Conservation (phyloP, 2,329 filamentous ascomycete genomes). For the Kalmusia sp. region DNA sequence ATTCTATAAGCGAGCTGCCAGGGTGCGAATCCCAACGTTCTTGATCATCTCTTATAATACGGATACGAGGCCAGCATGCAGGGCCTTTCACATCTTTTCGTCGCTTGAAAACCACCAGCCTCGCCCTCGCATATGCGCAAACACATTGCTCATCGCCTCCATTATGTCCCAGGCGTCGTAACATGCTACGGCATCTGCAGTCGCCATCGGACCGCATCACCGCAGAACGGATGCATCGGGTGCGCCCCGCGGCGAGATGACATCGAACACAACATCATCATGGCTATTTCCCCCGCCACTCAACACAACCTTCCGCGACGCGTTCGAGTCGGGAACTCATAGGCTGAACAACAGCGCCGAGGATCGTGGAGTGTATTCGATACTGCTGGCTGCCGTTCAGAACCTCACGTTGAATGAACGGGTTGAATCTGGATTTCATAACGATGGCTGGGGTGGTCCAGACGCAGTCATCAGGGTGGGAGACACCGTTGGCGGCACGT, state of each 20-base stretch:
- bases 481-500: conserved; percentile 5
- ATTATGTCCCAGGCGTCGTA: not conserved
- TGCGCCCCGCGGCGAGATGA: not conserved
- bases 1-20: conserved; percentile 5
- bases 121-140: not conserved
- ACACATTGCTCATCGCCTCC: not conserved
- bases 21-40: conserved; percentile 4
- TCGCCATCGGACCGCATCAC: not conserved
- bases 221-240: not conserved
- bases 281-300: conserved; percentile 3
- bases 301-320: conserved; percentile 3
- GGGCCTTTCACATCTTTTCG: not conserved
- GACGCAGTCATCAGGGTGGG: conserved; percentile 3
- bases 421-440: not conserved
- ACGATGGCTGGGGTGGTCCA: not conserved
- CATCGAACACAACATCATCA: conserved; percentile 1
- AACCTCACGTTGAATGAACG: conserved; percentile 8
- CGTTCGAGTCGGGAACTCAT: not conserved
- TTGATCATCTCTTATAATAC: conserved; percentile 3
- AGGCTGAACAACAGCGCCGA: not conserved
- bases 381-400: conserved; percentile 3
- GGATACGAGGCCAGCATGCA: conserved; percentile 3
- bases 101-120: not conserved
- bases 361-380: not conserved
- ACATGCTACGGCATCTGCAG: conserved; percentile 1